Conservation (phyloP, 73 alveolate genomes). For the Paramecium sonneborni region DNA sequence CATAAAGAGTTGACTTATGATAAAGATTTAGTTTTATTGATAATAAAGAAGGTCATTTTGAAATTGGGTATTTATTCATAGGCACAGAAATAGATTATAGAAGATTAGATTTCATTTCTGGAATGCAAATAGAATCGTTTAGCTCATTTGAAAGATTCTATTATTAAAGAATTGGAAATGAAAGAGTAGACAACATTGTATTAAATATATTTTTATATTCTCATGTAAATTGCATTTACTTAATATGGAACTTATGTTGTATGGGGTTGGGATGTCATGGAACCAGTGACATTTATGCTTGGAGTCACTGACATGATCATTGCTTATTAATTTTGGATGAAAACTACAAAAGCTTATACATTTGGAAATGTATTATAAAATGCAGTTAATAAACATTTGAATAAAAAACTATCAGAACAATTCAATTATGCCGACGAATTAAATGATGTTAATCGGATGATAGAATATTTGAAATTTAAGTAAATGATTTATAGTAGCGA, state of each 20-base stretch:
- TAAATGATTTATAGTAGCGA: conserved; percentile 22
- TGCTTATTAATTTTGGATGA: conserved; percentile 71
- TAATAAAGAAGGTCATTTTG: conserved; percentile 7
- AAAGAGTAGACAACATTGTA: conserved; percentile 27
- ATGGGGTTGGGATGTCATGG: conserved; percentile 76
- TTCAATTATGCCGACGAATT: conserved; percentile 33
- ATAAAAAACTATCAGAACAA: background rate
- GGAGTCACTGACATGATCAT: conserved; percentile 66
- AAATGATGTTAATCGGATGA: conserved; percentile 41
- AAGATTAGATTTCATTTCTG: background rate
- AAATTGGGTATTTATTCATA: background rate
- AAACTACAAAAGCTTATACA: conserved; percentile 41
- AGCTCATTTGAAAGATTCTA: conserved; percentile 7
- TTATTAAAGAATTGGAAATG: conserved; percentile 35
- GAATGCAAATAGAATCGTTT: background rate
- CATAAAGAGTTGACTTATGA: conserved; percentile 26
- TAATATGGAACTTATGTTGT: conserved; percentile 72
- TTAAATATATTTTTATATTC: conserved; percentile 36
- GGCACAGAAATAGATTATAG: background rate
- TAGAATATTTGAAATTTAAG: conserved; percentile 30
- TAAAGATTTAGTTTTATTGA: background rate
- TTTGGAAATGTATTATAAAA: conserved; percentile 42
- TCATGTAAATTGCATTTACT: conserved; percentile 44
- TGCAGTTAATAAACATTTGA: conserved; percentile 34
- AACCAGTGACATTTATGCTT: conserved; percentile 69